These are phyloP conservation scores for Pseudocercospora ulei DNA, from an alignment of 2,329 filamentous ascomycete genomes.

Conservation along the genomic window DNA sequence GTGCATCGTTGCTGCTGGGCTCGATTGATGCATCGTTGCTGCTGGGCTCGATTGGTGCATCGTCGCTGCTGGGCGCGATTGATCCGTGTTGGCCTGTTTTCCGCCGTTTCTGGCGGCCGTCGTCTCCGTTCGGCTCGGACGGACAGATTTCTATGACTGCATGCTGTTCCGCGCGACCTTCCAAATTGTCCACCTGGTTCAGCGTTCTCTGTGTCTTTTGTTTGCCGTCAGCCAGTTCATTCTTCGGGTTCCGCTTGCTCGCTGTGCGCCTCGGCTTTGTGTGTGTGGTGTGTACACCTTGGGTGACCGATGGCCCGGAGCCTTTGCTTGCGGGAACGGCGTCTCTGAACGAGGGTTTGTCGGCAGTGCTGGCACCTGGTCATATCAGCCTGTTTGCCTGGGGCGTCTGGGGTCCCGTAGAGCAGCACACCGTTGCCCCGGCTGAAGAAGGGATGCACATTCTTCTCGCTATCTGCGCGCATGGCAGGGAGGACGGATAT, in stretches of 20 bases:
- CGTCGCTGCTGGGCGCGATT: constrained; percentile 14
- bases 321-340: neutral
- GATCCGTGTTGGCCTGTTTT: constrained; percentile 31
- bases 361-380: constrained; percentile 1
- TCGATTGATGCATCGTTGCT: constrained; percentile 16
- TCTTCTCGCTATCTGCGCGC: constrained; percentile 23
- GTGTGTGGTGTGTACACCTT: constrained; percentile 5
- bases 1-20: constrained; percentile 9
- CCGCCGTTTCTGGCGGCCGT: constrained; percentile 34
- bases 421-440: constrained; percentile 17
- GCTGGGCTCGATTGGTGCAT: constrained; percentile 19
- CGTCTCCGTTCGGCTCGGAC: constrained; percentile 26
- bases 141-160: constrained; percentile 7
- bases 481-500: constrained; percentile 23
- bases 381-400: constrained; percentile 7
- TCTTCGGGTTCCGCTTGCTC: constrained; percentile 17
- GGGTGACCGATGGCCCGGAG: constrained; percentile 1
- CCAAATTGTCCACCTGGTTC: constrained; percentile 25
- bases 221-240: constrained; percentile 14
- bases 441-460: constrained; percentile 31
- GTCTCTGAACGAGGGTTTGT: neutral
- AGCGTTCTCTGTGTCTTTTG: constrained; percentile 30
- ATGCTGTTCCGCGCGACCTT: neutral
- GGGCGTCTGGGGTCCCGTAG: neutral
- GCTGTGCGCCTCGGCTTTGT: constrained; percentile 16